Conservation (phyloP, 768 basidiomycete species). For the Russula ochroleuca region DNA sequence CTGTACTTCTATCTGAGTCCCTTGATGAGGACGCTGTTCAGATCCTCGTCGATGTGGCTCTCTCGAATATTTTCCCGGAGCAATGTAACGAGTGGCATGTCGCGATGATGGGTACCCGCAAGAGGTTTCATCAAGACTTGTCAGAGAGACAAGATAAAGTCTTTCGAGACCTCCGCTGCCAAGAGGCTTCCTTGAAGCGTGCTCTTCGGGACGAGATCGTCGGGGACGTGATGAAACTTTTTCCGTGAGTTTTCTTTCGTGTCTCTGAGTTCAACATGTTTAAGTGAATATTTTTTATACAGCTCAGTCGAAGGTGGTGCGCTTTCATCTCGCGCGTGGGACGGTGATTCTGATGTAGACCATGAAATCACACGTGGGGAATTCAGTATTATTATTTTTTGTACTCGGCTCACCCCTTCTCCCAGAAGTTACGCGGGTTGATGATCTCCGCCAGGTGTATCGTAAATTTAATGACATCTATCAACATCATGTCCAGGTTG, state of each 20-base stretch:
- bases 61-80: neutral
- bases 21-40: conserved; percentile 3
- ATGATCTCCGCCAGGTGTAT: neutral
- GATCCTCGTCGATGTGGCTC: neutral
- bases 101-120: neutral
- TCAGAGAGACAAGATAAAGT: neutral
- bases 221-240: neutral
- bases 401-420: neutral
- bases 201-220: neutral
- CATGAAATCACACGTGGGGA: no score
- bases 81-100: neutral
- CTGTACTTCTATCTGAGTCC: neutral
- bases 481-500: neutral
- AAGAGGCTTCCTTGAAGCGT: neutral
- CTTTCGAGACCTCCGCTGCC: neutral
- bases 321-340: no score
- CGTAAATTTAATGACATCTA: neutral
- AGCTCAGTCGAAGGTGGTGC: no score
- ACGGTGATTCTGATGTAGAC: no score
- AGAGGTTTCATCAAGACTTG: neutral
- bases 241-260: conserved; percentile 4
- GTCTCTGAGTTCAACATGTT: no score
- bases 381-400: neutral
- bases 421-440: neutral
- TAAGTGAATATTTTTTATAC: no score